Percentiles rank a stretch among this genome's conserved stretches.
phyloP scores from a whole-genome alignment of 345 rosid genomes.

The Rubroshorea leprosula region DNA sequence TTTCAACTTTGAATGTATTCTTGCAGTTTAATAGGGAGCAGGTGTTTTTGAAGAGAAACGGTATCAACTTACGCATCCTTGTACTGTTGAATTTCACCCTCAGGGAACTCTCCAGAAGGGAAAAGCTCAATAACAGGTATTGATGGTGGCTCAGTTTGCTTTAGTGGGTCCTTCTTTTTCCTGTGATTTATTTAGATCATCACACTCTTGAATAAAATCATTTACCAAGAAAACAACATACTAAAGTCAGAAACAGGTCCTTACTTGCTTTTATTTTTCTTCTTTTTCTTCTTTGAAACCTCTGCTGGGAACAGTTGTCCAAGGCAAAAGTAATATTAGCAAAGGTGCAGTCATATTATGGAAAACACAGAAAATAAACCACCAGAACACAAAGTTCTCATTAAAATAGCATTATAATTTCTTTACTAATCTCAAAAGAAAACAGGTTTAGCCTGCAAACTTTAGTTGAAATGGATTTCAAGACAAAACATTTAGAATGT shows the following conservation, averaged over 20 bases:
- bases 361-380: not conserved
- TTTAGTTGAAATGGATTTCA: not conserved
- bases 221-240: not conserved
- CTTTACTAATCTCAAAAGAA: not conserved
- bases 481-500: not conserved
- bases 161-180: conserved; percentile 71
- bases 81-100: conserved; percentile 88
- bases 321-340: conserved; percentile 11
- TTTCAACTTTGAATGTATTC: no score
- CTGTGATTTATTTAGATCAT: conserved; percentile 29
- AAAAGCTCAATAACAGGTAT: conserved; percentile 70
- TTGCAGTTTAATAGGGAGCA: no score
- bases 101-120: conserved; percentile 92
- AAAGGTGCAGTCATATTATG: not conserved
- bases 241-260: conserved; percentile 19
- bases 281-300: conserved; percentile 84
- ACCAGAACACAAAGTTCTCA: not conserved
- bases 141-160: conserved; percentile 88
- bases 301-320: conserved; percentile 32
- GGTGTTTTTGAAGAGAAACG: no score
- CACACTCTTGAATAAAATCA: not conserved
- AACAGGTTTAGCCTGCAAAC: not conserved
- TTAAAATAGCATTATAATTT: not conserved
- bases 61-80: no score
- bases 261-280: conserved; percentile 95